Percentiles rank a stretch among this genome's conserved stretches.
Conservation (phyloP, 495 filamentous ascomycete species). For the Penicillium parvum region DNA sequence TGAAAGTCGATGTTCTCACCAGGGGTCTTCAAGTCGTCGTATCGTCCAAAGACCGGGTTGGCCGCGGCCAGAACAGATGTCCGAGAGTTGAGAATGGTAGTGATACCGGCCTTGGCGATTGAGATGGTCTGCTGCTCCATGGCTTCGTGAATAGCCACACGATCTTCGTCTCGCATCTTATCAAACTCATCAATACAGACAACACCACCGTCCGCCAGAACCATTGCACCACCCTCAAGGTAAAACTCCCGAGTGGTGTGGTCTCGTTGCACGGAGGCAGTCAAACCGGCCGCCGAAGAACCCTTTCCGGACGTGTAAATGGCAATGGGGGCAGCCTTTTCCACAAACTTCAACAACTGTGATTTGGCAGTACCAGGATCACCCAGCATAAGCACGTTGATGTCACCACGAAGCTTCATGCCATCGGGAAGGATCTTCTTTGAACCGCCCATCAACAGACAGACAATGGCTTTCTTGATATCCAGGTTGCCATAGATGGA, state of each 20-base stretch:
- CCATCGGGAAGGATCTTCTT: constrained; percentile 99
- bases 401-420: constrained; percentile 97
- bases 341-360: constrained; percentile 94
- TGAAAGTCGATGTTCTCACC: constrained; percentile 99
- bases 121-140: constrained; percentile 99
- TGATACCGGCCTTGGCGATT: constrained; percentile 98
- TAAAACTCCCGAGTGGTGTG: constrained; percentile 92
- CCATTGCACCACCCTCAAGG: constrained; percentile 98
- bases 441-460: constrained; percentile 88
- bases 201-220: constrained; percentile 93
- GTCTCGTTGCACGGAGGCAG: constrained; percentile 94
- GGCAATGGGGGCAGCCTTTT: constrained; percentile 93
- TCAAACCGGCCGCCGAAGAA: constrained; percentile 96
- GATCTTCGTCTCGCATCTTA: constrained; percentile 99
- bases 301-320: constrained; percentile 99
- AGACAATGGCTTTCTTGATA: constrained; percentile 98
- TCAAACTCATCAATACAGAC: constrained; percentile 99
- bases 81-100: constrained; percentile 93
- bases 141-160: constrained; percentile 98
- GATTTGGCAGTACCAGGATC: constrained; percentile 99
- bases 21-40: constrained; percentile 95
- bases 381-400: constrained; percentile 95
- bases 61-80: constrained; percentile 95
- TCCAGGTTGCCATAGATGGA: constrained; percentile 96
- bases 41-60: constrained; percentile 96